Base-by-base conservation (phyloP, 768 basidiomycete species). In the Tubosaeta sp. region DNA sequence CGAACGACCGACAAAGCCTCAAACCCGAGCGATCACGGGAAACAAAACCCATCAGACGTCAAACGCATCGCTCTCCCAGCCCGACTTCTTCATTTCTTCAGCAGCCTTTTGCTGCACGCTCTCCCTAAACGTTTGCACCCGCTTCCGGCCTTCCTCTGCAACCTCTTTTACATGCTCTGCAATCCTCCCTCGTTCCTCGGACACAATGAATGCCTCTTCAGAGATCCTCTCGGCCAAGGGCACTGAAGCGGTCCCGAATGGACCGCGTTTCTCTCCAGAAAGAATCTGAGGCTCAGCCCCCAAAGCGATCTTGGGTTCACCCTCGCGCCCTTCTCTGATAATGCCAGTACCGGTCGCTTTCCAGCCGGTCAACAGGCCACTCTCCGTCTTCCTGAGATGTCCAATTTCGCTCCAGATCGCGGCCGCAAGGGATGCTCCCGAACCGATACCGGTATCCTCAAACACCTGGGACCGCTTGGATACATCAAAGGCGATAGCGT, bases 211-310 rank as follows among this genome's bases (percentile, higher is more conserved):
- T 9, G 29, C 29, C 25, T 25, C 41, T 5, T 38, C 52, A 0
- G 50, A 25, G 0, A 59, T 2, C 27, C 59, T 45, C 41, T 59
- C 57, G 2, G 43, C 50, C 25, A 73, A 46, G 4, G 69, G 62
- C 54, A 73, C 77, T 3, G 81, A 74, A 5, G 73, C 74, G 2
- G 72, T 81, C 3, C 82, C 86, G 33, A 82, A 60, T 0, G 87
- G 87, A 0, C 86, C 87, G 4, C 72, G 75, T 74, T 89, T 87
- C 55, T 83, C 78, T 0, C 85, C 83, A 26, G 78, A 68, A 27
- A 89, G 65, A 31, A 89, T 80, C 72, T 89, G 87, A 33, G 87
- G 87, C 66, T 86, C 85, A 6, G 78, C 83, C 2, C 87, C 87
- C 71, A 88, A 69, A 0, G 86, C 87, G 44, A 89, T 78, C 45